Evolutionary conservation across 495 filamentous ascomycete species (phyloP).

Genomic region (Penicillium bialowiezense): DNA sequence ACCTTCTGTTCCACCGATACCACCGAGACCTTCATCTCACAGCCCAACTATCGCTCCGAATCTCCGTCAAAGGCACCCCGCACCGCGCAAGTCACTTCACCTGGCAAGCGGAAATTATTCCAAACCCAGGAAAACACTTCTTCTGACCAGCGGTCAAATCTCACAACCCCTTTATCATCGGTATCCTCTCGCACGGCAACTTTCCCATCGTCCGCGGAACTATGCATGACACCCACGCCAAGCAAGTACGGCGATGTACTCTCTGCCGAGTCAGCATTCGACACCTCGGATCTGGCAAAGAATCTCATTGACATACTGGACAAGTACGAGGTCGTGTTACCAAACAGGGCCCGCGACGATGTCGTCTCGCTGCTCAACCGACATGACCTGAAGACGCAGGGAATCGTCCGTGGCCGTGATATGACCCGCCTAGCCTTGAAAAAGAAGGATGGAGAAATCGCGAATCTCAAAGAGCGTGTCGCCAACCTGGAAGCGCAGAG

Average conservation of each 20-base stretch:
- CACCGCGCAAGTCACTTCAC: slow-evolving; percentile 44
- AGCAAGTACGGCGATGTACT: slow-evolving; percentile 41
- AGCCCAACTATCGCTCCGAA: slow-evolving; percentile 19
- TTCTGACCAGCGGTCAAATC: slow-evolving; percentile 9
- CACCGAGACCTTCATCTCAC: slow-evolving; percentile 15
- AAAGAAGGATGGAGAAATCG: slow-evolving; percentile 60
- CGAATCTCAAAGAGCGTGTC: slow-evolving; percentile 49
- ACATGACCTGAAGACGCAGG: slow-evolving; percentile 53
- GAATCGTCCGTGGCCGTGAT: slow-evolving; percentile 61
- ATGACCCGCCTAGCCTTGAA: slow-evolving; percentile 58
- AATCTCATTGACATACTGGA: slow-evolving; percentile 52
- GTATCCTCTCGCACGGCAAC: slow-evolving; percentile 17
- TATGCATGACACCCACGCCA: slow-evolving; percentile 50
- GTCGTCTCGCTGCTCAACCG: slow-evolving; percentile 50
- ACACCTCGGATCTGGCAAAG: slow-evolving; percentile 48
- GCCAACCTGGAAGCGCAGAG: slow-evolving; percentile 28
- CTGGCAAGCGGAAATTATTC: slow-evolving; percentile 50
- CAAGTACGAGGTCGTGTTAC: slow-evolving; percentile 42
- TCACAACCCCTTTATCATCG: slow-evolving; percentile 22
- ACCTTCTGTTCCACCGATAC: slow-evolving; percentile 10
- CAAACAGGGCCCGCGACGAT: slow-evolving; percentile 34
- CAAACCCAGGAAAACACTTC: slow-evolving; percentile 19
- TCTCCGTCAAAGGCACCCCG: slow-evolving; percentile 37
- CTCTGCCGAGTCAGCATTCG: slow-evolving; percentile 17
- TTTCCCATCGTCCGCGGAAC: slow-evolving; percentile 30